These are phyloP conservation scores for Kwoniella heveanensis DNA, from an alignment of 768 basidiomycete genomes.

Conservation along the genomic window DNA sequence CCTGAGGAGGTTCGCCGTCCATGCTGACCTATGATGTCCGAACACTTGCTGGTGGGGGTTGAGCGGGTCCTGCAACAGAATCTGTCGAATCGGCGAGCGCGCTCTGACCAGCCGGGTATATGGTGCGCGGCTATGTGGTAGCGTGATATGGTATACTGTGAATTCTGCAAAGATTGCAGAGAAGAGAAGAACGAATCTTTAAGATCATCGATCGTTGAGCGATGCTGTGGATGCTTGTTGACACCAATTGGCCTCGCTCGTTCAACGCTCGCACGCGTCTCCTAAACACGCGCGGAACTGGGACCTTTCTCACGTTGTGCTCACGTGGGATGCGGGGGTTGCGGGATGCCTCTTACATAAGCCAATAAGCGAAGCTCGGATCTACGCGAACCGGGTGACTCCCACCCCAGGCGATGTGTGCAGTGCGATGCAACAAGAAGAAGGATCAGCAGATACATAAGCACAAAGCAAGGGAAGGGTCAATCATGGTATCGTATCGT, in stretches of 20 bases:
- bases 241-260: neutral
- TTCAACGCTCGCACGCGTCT: neutral
- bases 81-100: no score
- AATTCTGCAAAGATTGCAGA: neutral
- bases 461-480: neutral
- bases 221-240: neutral
- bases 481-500: no score
- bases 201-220: no score
- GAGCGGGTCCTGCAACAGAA: no score
- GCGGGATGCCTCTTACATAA: neutral
- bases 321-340: no score
- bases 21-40: no score
- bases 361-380: neutral
- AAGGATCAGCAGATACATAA: no score
- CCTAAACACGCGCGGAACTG: neutral
- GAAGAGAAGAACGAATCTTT: neutral
- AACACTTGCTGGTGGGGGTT: no score
- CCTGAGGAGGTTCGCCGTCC: conserved; percentile 88
- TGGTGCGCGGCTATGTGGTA: no score
- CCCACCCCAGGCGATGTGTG: neutral
- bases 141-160: no score
- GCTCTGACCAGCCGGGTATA: no score
- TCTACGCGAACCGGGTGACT: neutral
- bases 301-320: neutral
- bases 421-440: neutral